These are phyloP conservation scores for Hyaloscypha variabilis DNA, from an alignment of 495 filamentous ascomycete genomes.

Conservation along the genomic window DNA sequence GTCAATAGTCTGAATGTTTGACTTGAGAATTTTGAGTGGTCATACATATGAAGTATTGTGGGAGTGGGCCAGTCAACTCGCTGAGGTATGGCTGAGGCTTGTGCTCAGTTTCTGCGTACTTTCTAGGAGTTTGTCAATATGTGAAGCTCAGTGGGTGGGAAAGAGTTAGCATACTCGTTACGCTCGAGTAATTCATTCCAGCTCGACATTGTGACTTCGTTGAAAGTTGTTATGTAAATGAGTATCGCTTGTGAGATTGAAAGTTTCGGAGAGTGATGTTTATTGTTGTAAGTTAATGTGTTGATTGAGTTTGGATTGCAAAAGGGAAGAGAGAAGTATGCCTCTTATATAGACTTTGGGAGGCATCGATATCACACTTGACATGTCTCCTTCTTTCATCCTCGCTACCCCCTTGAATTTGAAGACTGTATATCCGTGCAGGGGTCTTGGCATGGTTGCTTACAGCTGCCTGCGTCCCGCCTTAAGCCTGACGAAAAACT, in stretches of 20 bases:
- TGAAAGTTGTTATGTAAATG: background rate
- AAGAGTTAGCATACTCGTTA: background rate
- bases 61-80: constrained; percentile 1
- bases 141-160: background rate
- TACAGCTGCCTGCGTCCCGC: too few species aligned
- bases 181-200: constrained; percentile 11
- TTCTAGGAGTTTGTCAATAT: constrained; percentile 4
- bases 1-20: background rate
- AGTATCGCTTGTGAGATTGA: background rate
- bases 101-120: constrained; percentile 9
- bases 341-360: background rate
- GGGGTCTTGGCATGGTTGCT: too few species aligned
- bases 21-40: background rate
- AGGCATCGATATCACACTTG: background rate
- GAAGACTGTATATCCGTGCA: too few species aligned
- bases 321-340: background rate
- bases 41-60: constrained; percentile 11
- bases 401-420: too few species aligned
- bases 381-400: too few species aligned
- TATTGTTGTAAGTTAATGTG: background rate
- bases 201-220: constrained; percentile 1
- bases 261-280: background rate
- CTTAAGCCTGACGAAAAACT: too few species aligned
- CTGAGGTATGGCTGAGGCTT: constrained; percentile 2
- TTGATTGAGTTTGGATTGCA: background rate